phyloP scores from a whole-genome alignment of 345 rosid species.

The Euclidium syriacum region DNA sequence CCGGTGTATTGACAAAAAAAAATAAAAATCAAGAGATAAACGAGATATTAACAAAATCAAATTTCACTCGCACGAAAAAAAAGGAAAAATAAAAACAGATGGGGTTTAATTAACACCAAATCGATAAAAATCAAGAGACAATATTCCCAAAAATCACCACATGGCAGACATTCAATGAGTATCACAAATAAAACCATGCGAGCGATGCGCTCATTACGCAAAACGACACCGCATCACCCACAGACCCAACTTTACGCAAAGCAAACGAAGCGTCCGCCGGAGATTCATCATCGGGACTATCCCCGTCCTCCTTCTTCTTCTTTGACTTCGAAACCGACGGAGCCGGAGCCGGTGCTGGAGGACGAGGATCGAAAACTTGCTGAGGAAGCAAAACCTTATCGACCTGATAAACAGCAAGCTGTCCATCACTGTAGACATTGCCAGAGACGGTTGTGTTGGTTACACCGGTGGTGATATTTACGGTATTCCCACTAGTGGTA shows the following conservation, averaged over 20 bases:
- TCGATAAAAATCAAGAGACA: not conserved
- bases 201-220: conserved; percentile 7
- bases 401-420: conserved; percentile 42
- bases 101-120: not conserved
- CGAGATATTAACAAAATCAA: not conserved
- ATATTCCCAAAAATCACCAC: not conserved
- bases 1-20: not conserved
- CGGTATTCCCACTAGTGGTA: conserved; percentile 37
- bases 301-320: conserved; percentile 26
- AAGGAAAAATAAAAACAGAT: not conserved
- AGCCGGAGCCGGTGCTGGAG: conserved; percentile 43
- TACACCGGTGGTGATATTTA: conserved; percentile 39
- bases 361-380: conserved; percentile 34
- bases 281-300: conserved; percentile 28
- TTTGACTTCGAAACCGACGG: conserved; percentile 31
- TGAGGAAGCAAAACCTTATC: conserved; percentile 41
- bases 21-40: not conserved
- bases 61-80: not conserved
- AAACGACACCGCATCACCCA: conserved; percentile 4
- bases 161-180: not conserved
- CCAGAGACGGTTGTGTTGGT: conserved; percentile 45
- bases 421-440: conserved; percentile 41
- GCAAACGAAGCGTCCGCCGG: conserved; percentile 34
- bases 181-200: conserved; percentile 27
- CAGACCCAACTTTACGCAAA: conserved; percentile 5